Percentiles rank a stretch among this genome's conserved stretches.
These are phyloP conservation scores for Backusella tuberculispora DNA, from an alignment of 192 early-diverging fungal species.

Conservation along the genomic window DNA sequence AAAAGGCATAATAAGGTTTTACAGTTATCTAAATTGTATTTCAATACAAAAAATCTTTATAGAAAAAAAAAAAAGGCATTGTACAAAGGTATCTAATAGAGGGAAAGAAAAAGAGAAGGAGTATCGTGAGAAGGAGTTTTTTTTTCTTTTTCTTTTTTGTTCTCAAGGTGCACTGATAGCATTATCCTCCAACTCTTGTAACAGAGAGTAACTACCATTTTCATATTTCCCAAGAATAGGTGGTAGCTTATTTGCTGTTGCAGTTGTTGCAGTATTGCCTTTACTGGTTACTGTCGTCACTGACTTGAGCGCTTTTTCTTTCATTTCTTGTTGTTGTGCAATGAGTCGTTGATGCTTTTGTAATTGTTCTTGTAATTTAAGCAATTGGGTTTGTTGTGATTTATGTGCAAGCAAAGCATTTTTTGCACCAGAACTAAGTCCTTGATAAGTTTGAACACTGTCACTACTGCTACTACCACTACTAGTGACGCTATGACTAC, in stretches of 20 bases:
- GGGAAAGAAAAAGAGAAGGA: not conserved
- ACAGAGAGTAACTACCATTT: not conserved
- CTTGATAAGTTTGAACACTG: not conserved
- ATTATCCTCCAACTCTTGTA: constrained; percentile 18
- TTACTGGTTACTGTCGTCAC: not conserved
- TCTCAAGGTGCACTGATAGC: constrained; percentile 11
- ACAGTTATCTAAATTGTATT: not conserved
- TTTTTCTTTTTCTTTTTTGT: too few species aligned
- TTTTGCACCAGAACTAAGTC: not conserved
- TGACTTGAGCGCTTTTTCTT: constrained; percentile 5
- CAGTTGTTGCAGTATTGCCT: too few species aligned
- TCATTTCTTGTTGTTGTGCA: constrained; percentile 27
- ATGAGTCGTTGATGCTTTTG: constrained; percentile 22
- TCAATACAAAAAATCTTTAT: not conserved
- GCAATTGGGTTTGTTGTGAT: constrained; percentile 24
- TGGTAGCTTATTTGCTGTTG: not conserved
- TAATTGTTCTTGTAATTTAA: constrained; percentile 23
- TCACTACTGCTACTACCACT: constrained; percentile 3
- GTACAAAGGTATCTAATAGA: not conserved
- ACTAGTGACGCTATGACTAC: constrained; percentile 2
- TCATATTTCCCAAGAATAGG: constrained; percentile 22
- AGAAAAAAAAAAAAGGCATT: not conserved
- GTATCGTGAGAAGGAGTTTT: not conserved
- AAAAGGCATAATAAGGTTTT: too few species aligned
- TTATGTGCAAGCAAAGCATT: constrained; percentile 27